Base-by-base conservation (phyloP, 257 asterid genomes). In the Plantago ovata region DNA sequence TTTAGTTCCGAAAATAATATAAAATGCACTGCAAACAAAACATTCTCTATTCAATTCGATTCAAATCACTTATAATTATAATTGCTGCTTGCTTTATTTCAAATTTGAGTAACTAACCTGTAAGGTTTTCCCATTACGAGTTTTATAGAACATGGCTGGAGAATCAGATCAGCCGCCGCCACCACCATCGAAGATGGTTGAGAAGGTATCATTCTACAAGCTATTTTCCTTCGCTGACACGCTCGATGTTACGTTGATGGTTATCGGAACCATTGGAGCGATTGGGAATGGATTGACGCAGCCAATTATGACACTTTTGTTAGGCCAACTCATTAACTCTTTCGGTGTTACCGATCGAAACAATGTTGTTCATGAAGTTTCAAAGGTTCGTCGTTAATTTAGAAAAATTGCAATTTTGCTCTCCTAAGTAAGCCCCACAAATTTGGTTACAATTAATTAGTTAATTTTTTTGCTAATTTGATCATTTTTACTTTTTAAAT, bases 231-330 rank as follows among this genome's bases (percentile, higher is more conserved):
- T 83, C n/a, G 94, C 95, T 4, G 94, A 86, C 36, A 69, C 69
- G 40, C 10, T 69, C 1, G 97, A 89, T 56, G 32, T 70, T 7
- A 38, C 56, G 4, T 49, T 89, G 10, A 81, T 89, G 62, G 23
- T 64, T 3, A 54, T 61, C 3, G 97, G 97, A 28, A 74, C 85
- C 0, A 13, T 89, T 10, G 59, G 73, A 7, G 94, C 94, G 10
- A 38, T 73, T 10, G 85, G 58, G 0, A 81, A 72, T 55, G 97
- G 97, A 14, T 16, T 82, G 38, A 23, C 95, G 4, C 94, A 84
- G 76, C 95, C 95, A 32, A 0, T 81, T n/a, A 89, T 84, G 95
- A 75, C 94, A 7, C 66, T 86, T 18, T 60, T 86, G 6, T 81
- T 89, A 32, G 95, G 94, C 13, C 38, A 79, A 39, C 68, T 89